phyloP scores from a whole-genome alignment of 2,329 filamentous ascomycete species.

The Boeremia lycopersici region DNA sequence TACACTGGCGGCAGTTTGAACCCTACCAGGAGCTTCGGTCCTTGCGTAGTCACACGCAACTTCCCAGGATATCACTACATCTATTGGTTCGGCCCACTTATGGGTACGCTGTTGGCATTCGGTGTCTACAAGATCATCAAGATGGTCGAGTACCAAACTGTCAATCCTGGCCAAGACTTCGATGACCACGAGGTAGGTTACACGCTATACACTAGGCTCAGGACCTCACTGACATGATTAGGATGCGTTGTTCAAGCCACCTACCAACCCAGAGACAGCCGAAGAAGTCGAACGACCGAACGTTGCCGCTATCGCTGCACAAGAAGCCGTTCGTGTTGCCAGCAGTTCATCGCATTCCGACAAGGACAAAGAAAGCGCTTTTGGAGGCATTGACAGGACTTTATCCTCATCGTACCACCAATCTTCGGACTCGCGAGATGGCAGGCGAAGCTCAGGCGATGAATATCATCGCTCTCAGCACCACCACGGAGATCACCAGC shows the following conservation, averaged over 20 bases:
- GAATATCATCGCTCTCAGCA: background rate
- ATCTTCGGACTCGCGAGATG: constrained; percentile 5
- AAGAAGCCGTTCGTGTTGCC: constrained; percentile 25
- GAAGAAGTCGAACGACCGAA: constrained; percentile 41
- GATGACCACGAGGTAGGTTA: constrained; percentile 42
- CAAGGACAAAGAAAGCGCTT: background rate
- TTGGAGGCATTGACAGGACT: constrained; percentile 7
- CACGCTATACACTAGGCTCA: background rate
- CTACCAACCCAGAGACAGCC: constrained; percentile 29
- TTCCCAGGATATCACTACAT: constrained; percentile 52
- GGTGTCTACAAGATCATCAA: constrained; percentile 50
- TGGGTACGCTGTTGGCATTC: constrained; percentile 46
- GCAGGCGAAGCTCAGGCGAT: constrained; percentile 2
- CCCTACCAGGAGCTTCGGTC: constrained; percentile 50
- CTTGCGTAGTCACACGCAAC: constrained; percentile 45
- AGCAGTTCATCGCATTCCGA: background rate
- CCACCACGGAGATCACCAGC: background rate
- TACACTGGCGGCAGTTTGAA: constrained; percentile 54
- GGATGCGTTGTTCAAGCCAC: constrained; percentile 40
- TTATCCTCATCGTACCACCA: background rate
- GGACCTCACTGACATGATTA: background rate
- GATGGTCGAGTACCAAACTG: constrained; percentile 50
- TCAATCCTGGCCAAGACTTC: constrained; percentile 50
- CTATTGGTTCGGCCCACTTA: constrained; percentile 49
- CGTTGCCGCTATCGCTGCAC: constrained; percentile 34